Conservation (phyloP, 208 protist genomes). For the Leishmania gerbilli region DNA sequence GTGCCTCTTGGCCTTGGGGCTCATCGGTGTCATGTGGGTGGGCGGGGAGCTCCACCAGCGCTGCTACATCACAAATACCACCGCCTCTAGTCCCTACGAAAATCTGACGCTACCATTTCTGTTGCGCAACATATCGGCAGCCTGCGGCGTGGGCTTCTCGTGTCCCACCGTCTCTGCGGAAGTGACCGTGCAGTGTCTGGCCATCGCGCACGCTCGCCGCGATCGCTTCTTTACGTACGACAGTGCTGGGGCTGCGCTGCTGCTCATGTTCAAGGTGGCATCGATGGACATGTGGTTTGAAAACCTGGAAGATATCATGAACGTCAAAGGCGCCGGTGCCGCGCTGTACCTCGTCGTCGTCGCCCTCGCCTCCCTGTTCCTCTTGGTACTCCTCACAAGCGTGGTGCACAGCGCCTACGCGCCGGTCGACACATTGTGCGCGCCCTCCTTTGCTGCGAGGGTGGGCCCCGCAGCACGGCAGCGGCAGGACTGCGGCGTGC, state of each 20-base stretch:
- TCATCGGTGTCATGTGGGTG: constrained; percentile 38
- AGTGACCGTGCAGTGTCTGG: constrained; percentile 25
- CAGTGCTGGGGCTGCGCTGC: constrained; percentile 42
- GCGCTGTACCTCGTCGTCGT: constrained; percentile 39
- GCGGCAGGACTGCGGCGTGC: constrained; percentile 20
- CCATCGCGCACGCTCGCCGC: neutral
- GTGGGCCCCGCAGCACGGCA: constrained; percentile 4
- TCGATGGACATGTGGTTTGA: constrained; percentile 56
- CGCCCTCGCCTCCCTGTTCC: constrained; percentile 26
- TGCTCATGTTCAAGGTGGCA: constrained; percentile 37
- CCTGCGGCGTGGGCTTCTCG: constrained; percentile 15
- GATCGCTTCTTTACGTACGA: constrained; percentile 31
- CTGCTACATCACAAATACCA: constrained; percentile 36
- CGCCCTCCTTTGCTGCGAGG: neutral
- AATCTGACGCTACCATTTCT: constrained; percentile 16
- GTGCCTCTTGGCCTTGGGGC: constrained; percentile 37
- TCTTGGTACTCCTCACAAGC: constrained; percentile 6
- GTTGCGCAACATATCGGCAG: constrained; percentile 19
- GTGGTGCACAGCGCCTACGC: constrained; percentile 26
- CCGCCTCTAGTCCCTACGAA: neutral
- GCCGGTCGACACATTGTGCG: constrained; percentile 10
- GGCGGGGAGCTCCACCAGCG: constrained; percentile 25
- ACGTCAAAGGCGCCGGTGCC: constrained; percentile 31
- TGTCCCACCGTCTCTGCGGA: constrained; percentile 11
- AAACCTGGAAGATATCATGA: constrained; percentile 49